A percentile compares a stretch with the other conserved stretches of the same genome.
Evolutionary conservation across 495 filamentous ascomycete species (phyloP).

Genomic region (Aspergillus coremiiformis): DNA sequence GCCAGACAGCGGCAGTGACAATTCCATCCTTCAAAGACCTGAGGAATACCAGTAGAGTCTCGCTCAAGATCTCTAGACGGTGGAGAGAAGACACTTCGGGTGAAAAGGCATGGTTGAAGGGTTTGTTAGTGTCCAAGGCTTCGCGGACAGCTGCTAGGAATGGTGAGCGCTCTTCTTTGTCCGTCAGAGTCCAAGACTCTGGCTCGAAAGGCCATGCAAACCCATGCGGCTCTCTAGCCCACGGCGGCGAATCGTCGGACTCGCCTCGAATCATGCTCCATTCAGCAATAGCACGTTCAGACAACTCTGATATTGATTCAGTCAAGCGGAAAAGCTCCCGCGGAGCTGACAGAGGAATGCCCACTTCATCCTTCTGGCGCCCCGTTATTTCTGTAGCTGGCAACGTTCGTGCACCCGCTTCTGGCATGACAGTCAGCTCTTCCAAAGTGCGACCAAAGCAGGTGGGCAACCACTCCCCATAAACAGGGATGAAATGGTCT

Average conservation of each 20-base stretch:
- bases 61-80: slow-evolving; percentile 61
- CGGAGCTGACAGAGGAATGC: slow-evolving; percentile 63
- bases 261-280: slow-evolving; percentile 67
- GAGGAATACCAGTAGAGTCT: slow-evolving; percentile 64
- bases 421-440: slow-evolving; percentile 76
- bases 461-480: slow-evolving; percentile 69
- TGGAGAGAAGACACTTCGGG: slow-evolving; percentile 52
- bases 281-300: slow-evolving; percentile 70
- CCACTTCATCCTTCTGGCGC: slow-evolving; percentile 31
- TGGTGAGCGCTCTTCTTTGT: slow-evolving; percentile 24
- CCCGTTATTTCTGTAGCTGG: slow-evolving; percentile 17
- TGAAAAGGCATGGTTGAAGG: slow-evolving; percentile 50
- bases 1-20: slow-evolving; percentile 61
- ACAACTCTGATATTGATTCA: slow-evolving; percentile 67
- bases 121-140: slow-evolving; percentile 59
- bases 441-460: slow-evolving; percentile 77
- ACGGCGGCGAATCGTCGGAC: slow-evolving; percentile 41
- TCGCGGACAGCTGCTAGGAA: slow-evolving; percentile 46
- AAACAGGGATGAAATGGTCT: slow-evolving; percentile 84
- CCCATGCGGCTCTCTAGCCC: slow-evolving; percentile 46
- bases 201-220: slow-evolving; percentile 70
- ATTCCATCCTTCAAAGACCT: slow-evolving; percentile 66
- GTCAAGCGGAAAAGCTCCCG: slow-evolving; percentile 84
- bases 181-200: slow-evolving; percentile 41
- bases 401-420: slow-evolving; percentile 58